These are phyloP conservation scores for Fusarium xylarioides DNA, from an alignment of 2,329 filamentous ascomycete genomes.

Conservation along the genomic window DNA sequence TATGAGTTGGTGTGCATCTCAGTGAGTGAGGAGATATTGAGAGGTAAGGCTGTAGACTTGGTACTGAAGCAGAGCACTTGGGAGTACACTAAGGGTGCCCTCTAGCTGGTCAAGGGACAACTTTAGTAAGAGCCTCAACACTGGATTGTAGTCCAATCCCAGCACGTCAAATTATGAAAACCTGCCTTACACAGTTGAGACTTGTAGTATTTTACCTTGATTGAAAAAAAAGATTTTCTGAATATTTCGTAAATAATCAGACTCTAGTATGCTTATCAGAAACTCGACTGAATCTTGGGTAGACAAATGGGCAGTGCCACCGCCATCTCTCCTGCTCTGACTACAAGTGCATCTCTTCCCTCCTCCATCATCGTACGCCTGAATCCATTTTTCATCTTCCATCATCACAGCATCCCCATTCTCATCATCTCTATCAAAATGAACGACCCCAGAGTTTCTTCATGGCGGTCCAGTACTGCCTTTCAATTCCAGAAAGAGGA, in stretches of 20 bases:
- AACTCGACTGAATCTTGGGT: neutral
- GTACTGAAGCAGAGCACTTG: neutral
- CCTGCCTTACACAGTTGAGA: too few species aligned
- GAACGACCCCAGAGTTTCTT: too few species aligned
- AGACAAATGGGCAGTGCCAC: neutral
- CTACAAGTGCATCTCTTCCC: neutral
- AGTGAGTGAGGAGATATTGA: accelerated
- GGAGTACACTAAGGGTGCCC: neutral
- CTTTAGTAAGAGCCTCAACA: too few species aligned
- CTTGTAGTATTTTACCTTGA: too few species aligned
- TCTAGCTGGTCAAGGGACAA: neutral
- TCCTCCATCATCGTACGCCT: accelerated
- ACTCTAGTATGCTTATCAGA: neutral
- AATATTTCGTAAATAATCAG: neutral
- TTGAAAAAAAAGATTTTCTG: too few species aligned
- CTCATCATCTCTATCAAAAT: neutral
- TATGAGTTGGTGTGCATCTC: accelerated
- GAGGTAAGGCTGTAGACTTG: neutral
- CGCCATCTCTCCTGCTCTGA: neutral
- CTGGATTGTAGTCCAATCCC: too few species aligned
- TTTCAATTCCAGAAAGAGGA: too few species aligned
- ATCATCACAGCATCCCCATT: neutral
- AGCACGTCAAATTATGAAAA: too few species aligned
- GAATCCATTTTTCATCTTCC: accelerated
- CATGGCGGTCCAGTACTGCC: too few species aligned